These are phyloP conservation scores for Laetiporus sulphureus DNA, from an alignment of 1,284 basidiomycete species.

Conservation along the genomic window DNA sequence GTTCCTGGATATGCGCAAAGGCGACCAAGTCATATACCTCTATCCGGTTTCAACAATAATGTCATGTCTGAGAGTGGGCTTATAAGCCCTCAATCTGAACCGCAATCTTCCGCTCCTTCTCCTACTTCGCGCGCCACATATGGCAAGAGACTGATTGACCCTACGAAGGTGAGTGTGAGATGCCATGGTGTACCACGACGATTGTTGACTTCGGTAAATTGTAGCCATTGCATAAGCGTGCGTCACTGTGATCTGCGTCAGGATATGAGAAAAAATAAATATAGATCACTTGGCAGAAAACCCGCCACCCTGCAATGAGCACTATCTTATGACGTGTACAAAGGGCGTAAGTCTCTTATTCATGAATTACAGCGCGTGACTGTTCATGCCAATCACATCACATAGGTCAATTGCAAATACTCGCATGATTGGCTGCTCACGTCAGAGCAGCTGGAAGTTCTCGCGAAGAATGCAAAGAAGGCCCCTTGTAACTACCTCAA, in stretches of 20 bases:
- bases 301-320: conserved; percentile 77
- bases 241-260: conserved; percentile 4
- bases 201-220: too few relatives aligned
- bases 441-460: conserved; percentile 55
- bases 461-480: conserved; percentile 70
- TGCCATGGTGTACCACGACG: too few relatives aligned
- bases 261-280: conserved; percentile 8
- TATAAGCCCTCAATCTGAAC: conserved; percentile 28
- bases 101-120: conserved; percentile 17
- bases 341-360: conserved; percentile 50
- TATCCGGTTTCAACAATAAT: conserved; percentile 14
- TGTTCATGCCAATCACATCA: too few relatives aligned
- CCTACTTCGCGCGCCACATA: background rate
- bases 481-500: conserved; percentile 77
- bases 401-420: conserved; percentile 67
- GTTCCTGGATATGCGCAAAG: conserved; percentile 35
- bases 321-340: conserved; percentile 71
- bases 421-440: conserved; percentile 71
- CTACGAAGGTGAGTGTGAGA: conserved; percentile 22
- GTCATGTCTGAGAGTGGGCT: conserved; percentile 26
- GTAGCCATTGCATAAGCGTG: conserved; percentile 34
- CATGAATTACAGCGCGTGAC: background rate
- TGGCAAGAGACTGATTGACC: conserved; percentile 22
- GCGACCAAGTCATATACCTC: conserved; percentile 32
- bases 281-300: conserved; percentile 35